Evolutionary conservation across 2,329 filamentous ascomycete genomes (phyloP), one percentile per base, ranked within the genome.

Genomic region (Neonectria faginata): DNA sequence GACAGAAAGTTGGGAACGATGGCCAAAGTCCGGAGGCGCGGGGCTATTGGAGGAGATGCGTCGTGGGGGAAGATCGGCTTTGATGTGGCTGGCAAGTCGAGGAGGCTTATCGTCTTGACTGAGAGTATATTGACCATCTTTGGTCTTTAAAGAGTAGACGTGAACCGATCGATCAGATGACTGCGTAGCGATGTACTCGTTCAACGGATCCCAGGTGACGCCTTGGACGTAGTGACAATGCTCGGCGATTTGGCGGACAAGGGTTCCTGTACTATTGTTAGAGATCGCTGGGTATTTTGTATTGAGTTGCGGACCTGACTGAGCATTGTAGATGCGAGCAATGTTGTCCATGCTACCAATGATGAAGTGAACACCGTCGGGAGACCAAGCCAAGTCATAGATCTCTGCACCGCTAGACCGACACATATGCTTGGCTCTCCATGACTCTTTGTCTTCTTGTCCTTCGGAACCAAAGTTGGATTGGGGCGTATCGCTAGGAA

Each of bases 301-400:
- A 44, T 57, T 44, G 61, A 16, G n/a, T 53, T 66, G 71, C 86
- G 68, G 83, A 94, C 93, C 95, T 74, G 92, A 96, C 69, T 92
- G 91, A 61, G 94, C 92, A 79, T 97, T 97, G 84, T 97, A 98
- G 73, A 99, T 98, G 64, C 95, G 89, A 63, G 96, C 94, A 77
- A 98, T 91, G 78, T 99, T 99, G 82, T 99, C 96, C 94, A 99
- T 98, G 81, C 96, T 98, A 42, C 96, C 96, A 25, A 97, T 97
- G 73, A 99, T 97, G 83, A 99, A 97, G 82, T 97, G 96, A 42
- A 90, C 84, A 42, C 92, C 94, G 79, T 99, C 96, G n/a, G 97
- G 97, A 53, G 96, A 98, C 97, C 96, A 99, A 55, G 96, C 96
- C 62, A 99, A 83, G 79, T 99, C 96, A 81, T 99, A 99, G 71